Percentiles rank a stretch among this genome's conserved stretches.
Evolutionary conservation across 1,139 yeast species (phyloP).

Genomic region (Yamadazyma sp.): DNA sequence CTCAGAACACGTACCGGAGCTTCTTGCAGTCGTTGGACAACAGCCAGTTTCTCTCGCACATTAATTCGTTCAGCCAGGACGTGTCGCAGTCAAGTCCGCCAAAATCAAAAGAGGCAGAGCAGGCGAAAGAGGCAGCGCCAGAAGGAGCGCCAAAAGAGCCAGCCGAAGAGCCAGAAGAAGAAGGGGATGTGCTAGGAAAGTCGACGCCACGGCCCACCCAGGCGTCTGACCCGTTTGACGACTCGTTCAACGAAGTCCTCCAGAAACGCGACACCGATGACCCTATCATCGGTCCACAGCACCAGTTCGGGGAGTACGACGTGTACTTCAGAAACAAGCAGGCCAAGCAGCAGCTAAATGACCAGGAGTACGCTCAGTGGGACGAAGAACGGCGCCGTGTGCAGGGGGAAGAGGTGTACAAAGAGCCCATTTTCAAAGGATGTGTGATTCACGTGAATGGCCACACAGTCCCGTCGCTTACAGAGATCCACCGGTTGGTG

Average conservation of each 20-base stretch:
- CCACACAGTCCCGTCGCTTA: slow-evolving; percentile 74
- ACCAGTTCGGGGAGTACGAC: slow-evolving; percentile 68
- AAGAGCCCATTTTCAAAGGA: slow-evolving; percentile 51
- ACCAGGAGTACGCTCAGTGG: slow-evolving; percentile 52
- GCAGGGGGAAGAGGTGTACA: slow-evolving; percentile 19
- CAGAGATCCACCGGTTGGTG: slow-evolving; percentile 68
- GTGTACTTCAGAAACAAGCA: slow-evolving; percentile 69
- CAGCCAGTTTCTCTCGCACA: slow-evolving; percentile 30
- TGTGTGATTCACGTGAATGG: slow-evolving; percentile 83
- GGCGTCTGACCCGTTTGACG: slow-evolving; percentile 39
- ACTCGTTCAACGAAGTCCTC: slow-evolving; percentile 28
- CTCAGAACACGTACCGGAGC: no score
- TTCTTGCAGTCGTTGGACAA: slow-evolving; percentile 36
- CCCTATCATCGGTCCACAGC: no score
- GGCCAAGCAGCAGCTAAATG: slow-evolving; percentile 67
- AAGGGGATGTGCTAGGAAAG: slow-evolving; percentile 3
- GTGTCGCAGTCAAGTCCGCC: no score
- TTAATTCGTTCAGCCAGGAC: slow-evolving; percentile 27
- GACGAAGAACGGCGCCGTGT: slow-evolving; percentile 38
- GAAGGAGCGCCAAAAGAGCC: no score
- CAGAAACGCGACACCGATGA: neutral
- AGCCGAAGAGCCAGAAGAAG: neutral
- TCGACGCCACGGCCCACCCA: slow-evolving; percentile 7
- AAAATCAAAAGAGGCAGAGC: neutral
- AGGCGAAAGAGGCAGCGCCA: slow-evolving; percentile 1